Base-by-base conservation (phyloP, 495 filamentous ascomycete species). In the Hyaloscypha hepaticicola region DNA sequence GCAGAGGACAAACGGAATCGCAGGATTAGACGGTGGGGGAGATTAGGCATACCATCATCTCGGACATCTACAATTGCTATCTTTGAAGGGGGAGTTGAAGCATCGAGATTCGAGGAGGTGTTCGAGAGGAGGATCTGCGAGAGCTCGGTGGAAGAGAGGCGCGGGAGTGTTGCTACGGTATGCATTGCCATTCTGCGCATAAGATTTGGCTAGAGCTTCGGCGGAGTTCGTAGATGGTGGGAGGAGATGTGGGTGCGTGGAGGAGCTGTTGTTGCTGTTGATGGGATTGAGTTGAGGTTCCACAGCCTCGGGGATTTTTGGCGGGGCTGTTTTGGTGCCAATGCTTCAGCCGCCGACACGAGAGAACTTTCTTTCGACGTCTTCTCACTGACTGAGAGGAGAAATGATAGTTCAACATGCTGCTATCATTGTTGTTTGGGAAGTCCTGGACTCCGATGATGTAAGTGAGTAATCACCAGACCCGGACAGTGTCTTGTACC, bases 1-100 rank as follows among this genome's bases (percentile, higher is more conserved):
- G 16, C 31, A 3, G 31, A 28, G 48, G 27, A 11, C n/a, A 52
- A n/a, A 3, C 28, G 26, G 34, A 9, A 34, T 61, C 19, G 49
- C 55, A 5, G 33, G 5, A 34, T 25, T 21, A n/a, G 11, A 60
- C 51, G 65, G 48, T 50, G 48, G 45, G 55, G 8, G 61, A 60
- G 28, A 33, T 27, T 0, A 26, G 19, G 4, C 76, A 34, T 74
- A 89, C 88, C 89, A 55, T 85, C 86, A 76, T 95, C 94, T 65
- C 94, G 88, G 48, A 98, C 94, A 74, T 98, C 94, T 61, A 98
- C 83, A 59, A 97, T 82, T 33, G 90, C 90, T 55, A 96, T 73
- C 53, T 78, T 78, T 25, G 55, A 45, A 21, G 69, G 60, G 74
- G 74, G 26, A 80, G 76, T 56, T 8, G 34, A 28, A 1, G 60